Base-by-base conservation (phyloP, 1,284 basidiomycete genomes). In the Trichosporon ovoides region DNA sequence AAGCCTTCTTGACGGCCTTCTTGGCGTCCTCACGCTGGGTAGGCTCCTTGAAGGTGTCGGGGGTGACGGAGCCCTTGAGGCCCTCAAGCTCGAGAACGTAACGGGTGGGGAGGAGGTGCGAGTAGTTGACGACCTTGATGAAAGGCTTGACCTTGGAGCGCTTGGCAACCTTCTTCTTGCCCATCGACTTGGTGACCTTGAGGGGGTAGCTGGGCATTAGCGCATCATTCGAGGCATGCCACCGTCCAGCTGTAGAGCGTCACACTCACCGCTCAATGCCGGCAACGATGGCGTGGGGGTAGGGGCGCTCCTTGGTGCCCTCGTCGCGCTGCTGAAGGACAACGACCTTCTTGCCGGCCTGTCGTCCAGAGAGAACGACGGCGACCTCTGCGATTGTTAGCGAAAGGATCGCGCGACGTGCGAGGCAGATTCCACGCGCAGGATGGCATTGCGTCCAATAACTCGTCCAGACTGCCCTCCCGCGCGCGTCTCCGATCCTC, bases 121-220 rank as follows among this genome's bases (percentile, higher is more conserved):
- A 89, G 83, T 96, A 96, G 86, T 97, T 97, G 79, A 96, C 80
- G 64, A 94, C 92, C 86, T 96, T 96, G 84, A 97, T 92, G 81
- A 97, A 97, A 69, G 93, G 93, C 85, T 97, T 97, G 78, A 97
- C 87, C 81, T 92, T 93, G 81, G 85, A 91, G 81, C 93, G 84
- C 80, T 83, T 84, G 70, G 87, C 84, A 65, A 96, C 80, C 80
- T 89, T 91, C 85, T 95, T 97, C 78, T 89, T 85, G 69, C 93
- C 91, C 93, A 97, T 97, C 68, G 89, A 87, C 78, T 87, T 88
- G 70, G 91, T 95, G 65, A 96, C 92, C 82, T 96, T 96, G 76
- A 88, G 83, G 33, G 93, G 93, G 85, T 95, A 96, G 68, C 91
- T 77, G 40, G 16, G n/a, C 34, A 13, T 43, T 38, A 55, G 53